phyloP scores from a whole-genome alignment of 768 basidiomycete species.

The Holtermanniella nyarrowii region DNA sequence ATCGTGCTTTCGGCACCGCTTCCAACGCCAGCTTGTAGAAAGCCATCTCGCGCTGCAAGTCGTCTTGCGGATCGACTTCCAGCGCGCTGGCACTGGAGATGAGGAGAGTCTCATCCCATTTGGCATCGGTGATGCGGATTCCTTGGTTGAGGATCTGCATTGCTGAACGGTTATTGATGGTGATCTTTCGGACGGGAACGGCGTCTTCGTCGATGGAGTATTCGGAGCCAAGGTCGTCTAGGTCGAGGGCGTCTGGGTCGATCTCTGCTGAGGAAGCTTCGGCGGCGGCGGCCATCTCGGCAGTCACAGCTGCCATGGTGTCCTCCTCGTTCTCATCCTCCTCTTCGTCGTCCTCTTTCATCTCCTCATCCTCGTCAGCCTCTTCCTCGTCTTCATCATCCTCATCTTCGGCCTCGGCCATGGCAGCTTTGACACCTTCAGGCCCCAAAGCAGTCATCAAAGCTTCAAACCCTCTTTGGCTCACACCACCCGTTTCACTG shows the following conservation, averaged over 20 bases:
- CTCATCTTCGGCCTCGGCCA: constrained; percentile 1
- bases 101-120: constrained; percentile 32
- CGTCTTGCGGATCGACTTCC: constrained; percentile 29
- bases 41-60: constrained; percentile 86
- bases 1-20: constrained; percentile 61
- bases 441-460: constrained; percentile 50
- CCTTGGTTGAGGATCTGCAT: constrained; percentile 25
- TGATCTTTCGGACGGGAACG: constrained; percentile 69
- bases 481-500: constrained; percentile 44
- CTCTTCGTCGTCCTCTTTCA: constrained; percentile 23
- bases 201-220: constrained; percentile 62
- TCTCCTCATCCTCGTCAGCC: constrained; percentile 29
- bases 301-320: constrained; percentile 10
- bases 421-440: background rate
- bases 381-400: constrained; percentile 20
- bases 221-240: constrained; percentile 56
- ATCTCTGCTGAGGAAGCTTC: constrained; percentile 22
- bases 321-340: constrained; percentile 33
- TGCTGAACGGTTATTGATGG: constrained; percentile 59
- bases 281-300: constrained; percentile 38
- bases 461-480: constrained; percentile 52
- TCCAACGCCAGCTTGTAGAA: constrained; percentile 96
- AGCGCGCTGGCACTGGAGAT: constrained; percentile 24
- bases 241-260: constrained; percentile 45
- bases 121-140: constrained; percentile 28